Base-by-base conservation (phyloP, 352 stramenopile species). In the Phytophthora sojae region DNA sequence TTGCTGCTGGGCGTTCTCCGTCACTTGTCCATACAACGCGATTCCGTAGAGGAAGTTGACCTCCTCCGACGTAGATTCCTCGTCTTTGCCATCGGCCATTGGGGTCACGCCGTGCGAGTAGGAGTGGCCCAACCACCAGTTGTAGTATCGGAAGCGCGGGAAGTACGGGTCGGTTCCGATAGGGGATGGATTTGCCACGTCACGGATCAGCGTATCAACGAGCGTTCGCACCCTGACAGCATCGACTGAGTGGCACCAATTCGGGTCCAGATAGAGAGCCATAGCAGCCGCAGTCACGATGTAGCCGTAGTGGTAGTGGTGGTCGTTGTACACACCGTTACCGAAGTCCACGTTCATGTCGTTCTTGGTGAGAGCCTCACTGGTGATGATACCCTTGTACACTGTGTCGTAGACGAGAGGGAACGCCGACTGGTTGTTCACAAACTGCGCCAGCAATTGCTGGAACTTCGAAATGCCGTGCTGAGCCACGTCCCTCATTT, bases 221-320 rank as follows among this genome's bases (percentile, higher is more conserved):
- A 86, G 64, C 30, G 73, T 73, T 45, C 75, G 68, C 42, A 85
- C 23, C 53, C 82, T 65, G 23, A 85, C 74, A 5, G 81, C 75
- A 59, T 77, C 74, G 5, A 57, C 37, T 12, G 74, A 84, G 29
- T 77, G 64, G 54, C 77, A 55, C 78, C 82, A 89, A n/a, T 64
- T 51, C 9, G 69, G 45, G 60, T 83, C 68, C 47, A 91, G 64
- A 50, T 84, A 70, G 35, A 89, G 59, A 23, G 72, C 61, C 59
- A 91, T 91, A 19, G 77, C 79, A 25, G 77, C 75, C 0, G 78
- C 85, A 8, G 74, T 88, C 49, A 91, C 81, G 17, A 83, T 69
- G 59, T 92, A 92, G 67, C 85, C 85, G 56, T 90, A 92, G 64
- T 92, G 85, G 37, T 91, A 92, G 64, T 92, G 83, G 61, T 92